A percentile compares a stretch with the other conserved stretches of the same genome.
These are phyloP conservation scores for Incumbomyces delicatus DNA, from an alignment of 2,329 filamentous ascomycete species.

Conservation along the genomic window DNA sequence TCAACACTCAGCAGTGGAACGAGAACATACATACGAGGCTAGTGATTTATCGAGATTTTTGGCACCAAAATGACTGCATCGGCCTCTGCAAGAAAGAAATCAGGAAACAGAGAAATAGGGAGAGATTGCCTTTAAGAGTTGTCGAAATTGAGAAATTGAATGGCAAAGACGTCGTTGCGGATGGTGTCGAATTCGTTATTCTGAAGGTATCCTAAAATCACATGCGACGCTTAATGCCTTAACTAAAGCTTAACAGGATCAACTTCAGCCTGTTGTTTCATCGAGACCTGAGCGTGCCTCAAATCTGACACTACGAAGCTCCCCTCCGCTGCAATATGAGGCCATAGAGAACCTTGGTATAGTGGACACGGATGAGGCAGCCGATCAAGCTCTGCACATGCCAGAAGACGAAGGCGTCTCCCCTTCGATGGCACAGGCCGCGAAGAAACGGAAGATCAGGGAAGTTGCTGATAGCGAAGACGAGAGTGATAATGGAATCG, in stretches of 20 bases:
- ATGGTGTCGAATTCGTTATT: constrained; percentile 33
- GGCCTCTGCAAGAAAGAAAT: constrained; percentile 22
- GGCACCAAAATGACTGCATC: constrained; percentile 32
- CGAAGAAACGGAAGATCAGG: constrained; percentile 31
- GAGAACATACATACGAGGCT: constrained; percentile 62
- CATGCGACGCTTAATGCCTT: neutral
- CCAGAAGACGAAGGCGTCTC: constrained; percentile 8
- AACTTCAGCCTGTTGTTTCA: neutral
- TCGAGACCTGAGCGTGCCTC: neutral
- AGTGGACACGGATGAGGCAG: constrained; percentile 5
- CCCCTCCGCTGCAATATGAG: constrained; percentile 1
- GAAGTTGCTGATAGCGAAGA: constrained; percentile 38
- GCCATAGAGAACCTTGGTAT: constrained; percentile 5
- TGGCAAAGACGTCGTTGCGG: constrained; percentile 36
- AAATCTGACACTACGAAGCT: constrained; percentile 7
- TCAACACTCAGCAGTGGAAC: constrained; percentile 73
- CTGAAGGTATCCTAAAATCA: constrained; percentile 23
- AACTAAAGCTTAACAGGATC: constrained; percentile 3
- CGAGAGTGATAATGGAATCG: constrained; percentile 24
- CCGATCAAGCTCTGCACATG: constrained; percentile 8
- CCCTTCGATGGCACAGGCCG: constrained; percentile 5
- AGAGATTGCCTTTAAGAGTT: constrained; percentile 39
- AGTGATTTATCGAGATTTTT: constrained; percentile 71
- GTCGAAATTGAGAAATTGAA: constrained; percentile 57
- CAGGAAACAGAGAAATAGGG: neutral